These are phyloP conservation scores for Coniella vitis DNA, from an alignment of 2,329 filamentous ascomycete genomes.

Conservation along the genomic window DNA sequence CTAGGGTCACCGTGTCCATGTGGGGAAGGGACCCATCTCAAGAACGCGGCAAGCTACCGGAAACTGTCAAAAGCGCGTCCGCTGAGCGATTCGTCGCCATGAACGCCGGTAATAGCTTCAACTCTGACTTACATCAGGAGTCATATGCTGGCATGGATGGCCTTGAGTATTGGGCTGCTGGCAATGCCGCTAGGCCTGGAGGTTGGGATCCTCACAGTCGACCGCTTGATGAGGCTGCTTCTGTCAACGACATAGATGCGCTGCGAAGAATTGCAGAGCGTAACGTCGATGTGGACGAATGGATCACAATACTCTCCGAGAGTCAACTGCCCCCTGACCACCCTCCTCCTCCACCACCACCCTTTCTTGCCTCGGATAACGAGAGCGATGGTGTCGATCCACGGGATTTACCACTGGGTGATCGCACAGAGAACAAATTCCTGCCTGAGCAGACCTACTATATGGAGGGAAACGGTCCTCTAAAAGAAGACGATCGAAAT, in stretches of 20 bases:
- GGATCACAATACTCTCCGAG: slow-evolving; percentile 33
- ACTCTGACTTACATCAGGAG: slow-evolving; percentile 17
- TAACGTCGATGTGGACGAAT: slow-evolving; percentile 44
- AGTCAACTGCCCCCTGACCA: slow-evolving; percentile 19
- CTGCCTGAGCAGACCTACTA: slow-evolving; percentile 45
- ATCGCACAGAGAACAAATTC: slow-evolving; percentile 43
- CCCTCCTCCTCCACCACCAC: slow-evolving; percentile 16
- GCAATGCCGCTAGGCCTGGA: slow-evolving; percentile 32
- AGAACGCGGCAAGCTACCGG: slow-evolving; percentile 31
- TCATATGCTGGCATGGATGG: slow-evolving; percentile 30
- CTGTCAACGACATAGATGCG: slow-evolving; percentile 41
- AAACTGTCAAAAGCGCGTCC: slow-evolving; percentile 27
- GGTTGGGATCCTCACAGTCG: slow-evolving; percentile 44
- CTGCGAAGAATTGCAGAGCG: slow-evolving; percentile 36
- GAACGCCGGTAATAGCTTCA: slow-evolving; percentile 28
- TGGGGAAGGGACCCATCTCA: slow-evolving; percentile 38
- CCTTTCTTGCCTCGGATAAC: slow-evolving; percentile 12
- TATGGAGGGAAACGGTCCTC: slow-evolving; percentile 30
- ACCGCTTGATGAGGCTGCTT: slow-evolving; percentile 35
- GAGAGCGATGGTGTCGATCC: slow-evolving; percentile 31
- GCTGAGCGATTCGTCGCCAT: slow-evolving; percentile 28
- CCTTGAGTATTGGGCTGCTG: slow-evolving; percentile 34
- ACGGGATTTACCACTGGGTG: slow-evolving; percentile 37
- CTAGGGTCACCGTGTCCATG: slow-evolving; percentile 49
- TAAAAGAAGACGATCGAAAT: slow-evolving; percentile 40